These are phyloP conservation scores for Apiotrichum porosum DNA, from an alignment of 1,284 basidiomycete species.

Conservation along the genomic window DNA sequence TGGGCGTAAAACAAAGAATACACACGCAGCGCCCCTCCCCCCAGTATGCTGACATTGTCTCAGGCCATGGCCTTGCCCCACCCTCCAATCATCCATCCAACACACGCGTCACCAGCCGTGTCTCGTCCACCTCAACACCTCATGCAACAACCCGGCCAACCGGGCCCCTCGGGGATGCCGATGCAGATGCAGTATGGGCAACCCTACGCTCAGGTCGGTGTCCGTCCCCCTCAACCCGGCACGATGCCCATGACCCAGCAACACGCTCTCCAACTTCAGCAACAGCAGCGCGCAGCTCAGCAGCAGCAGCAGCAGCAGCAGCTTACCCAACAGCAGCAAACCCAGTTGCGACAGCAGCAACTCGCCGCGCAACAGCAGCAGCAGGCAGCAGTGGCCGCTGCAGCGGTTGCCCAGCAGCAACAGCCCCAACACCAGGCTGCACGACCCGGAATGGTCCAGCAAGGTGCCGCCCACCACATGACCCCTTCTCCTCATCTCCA, in stretches of 20 bases:
- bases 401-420: conserved; percentile 19
- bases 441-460: conserved; percentile 5
- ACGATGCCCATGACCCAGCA: conserved; percentile 11
- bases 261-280: conserved; percentile 16
- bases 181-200: conserved; percentile 19
- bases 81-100: conserved; percentile 27
- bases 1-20: no score
- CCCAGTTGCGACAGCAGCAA: conserved; percentile 21
- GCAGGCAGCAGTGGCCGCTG: conserved; percentile 11
- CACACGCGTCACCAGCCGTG: conserved; percentile 24
- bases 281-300: conserved; percentile 9
- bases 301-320: conserved; percentile 14
- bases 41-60: neutral
- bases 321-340: conserved; percentile 15
- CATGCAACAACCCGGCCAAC: conserved; percentile 27
- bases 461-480: conserved; percentile 13
- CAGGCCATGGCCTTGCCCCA: conserved; percentile 47
- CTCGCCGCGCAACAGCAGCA: conserved; percentile 13
- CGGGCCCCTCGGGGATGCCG: conserved; percentile 26
- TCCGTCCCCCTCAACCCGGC: conserved; percentile 16
- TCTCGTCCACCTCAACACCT: conserved; percentile 23
- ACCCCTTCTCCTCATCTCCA: conserved; percentile 40
- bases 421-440: conserved; percentile 7
- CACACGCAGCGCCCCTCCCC: no score
- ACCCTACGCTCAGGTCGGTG: conserved; percentile 14